Base-by-base conservation (phyloP, 164 flowering plant genomes). In the Kingdonia uniflora region DNA sequence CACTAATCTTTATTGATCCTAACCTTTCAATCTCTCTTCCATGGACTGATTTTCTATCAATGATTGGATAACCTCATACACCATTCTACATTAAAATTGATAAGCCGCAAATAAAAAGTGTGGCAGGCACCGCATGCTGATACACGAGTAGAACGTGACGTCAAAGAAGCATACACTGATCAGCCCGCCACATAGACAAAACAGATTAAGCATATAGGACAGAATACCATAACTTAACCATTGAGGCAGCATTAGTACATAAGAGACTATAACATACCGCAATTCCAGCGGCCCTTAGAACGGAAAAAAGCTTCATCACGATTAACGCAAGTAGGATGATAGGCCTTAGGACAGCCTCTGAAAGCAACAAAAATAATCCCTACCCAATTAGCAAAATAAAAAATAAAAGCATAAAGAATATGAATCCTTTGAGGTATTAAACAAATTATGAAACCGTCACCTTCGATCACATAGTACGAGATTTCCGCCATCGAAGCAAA, bases 341-440 rank as follows among this genome's bases (percentile, higher is more conserved):
- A 92, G 0, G 94, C 99, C 75, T 92, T 92, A 2, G 97, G 87
- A 63, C 99, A 92, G 41, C 87, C 87, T 79, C 98, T 92, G 61
- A 15, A 51, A 63, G 60, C 54, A 15, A 42, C 44, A 45, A 51
- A 44, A 40, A 48, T 41, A 33, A 63, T 5, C 41, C 43, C 2
- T 20, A 15, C 38, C 8, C 53, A 52, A 19, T 48, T 14, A 17
- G 19, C 17, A 42, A 42, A 3, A 25, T 6, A 29, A 42, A n/a
- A 51, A 62, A 51, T n/a, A 13, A 46, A 45, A 42, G 2, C 35
- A 14, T 19, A 16, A 29, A 38, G 38, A 26, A 45, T 35, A n/a
- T n/a, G n/a, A n/a, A n/a, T n/a, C n/a, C n/a, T n/a, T n/a, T n/a
- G n/a, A n/a, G 16, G 11, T 26, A 37, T n/a, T 14, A 25, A 47